These are phyloP conservation scores for Quaeritorhiza haematococci DNA, from an alignment of 371 early-diverging fungal species.

Conservation along the genomic window DNA sequence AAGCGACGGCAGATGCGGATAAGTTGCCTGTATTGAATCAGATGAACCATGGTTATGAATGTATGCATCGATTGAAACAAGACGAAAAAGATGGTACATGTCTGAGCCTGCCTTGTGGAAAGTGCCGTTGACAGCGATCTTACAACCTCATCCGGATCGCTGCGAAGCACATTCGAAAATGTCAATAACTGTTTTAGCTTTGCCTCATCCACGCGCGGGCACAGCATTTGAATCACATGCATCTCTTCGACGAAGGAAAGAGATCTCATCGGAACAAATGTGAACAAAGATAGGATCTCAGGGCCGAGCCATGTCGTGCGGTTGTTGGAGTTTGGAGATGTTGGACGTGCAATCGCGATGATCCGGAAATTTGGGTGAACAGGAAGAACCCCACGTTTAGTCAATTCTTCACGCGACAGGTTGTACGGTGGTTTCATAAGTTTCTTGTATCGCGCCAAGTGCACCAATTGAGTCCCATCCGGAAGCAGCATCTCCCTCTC, in stretches of 20 bases:
- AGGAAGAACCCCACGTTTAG: slow-evolving; percentile 35
- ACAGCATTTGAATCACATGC: slow-evolving; percentile 49
- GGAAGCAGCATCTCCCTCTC: slow-evolving; percentile 74
- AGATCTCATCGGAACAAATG: slow-evolving; percentile 64
- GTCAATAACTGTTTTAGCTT: slow-evolving; percentile 52
- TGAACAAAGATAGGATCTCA: slow-evolving; percentile 70
- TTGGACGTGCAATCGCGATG: slow-evolving; percentile 61
- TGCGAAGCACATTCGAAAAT: slow-evolving; percentile 62
- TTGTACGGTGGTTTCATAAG: slow-evolving; percentile 47
- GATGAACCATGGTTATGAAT: background rate
- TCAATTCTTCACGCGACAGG: slow-evolving; percentile 43
- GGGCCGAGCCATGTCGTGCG: slow-evolving; percentile 60
- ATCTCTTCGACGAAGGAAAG: slow-evolving; percentile 59
- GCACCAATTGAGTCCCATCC: slow-evolving; percentile 62
- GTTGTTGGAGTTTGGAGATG: slow-evolving; percentile 3
- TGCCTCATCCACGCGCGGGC: slow-evolving; percentile 58
- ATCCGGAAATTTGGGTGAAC: slow-evolving; percentile 76
- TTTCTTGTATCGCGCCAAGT: slow-evolving; percentile 51
- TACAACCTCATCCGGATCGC: slow-evolving; percentile 61
- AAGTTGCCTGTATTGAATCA: slow-evolving; percentile 47
- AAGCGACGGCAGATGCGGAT: slow-evolving; percentile 72
- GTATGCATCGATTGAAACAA: slow-evolving; percentile 1
- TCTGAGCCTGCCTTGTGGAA: slow-evolving; percentile 54
- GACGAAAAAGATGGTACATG: slow-evolving; percentile 5
- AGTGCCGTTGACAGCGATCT: slow-evolving; percentile 58